A percentile compares a stretch with the other conserved stretches of the same genome.
phyloP scores from a whole-genome alignment of 2,329 filamentous ascomycete species.

The Harringtonia lauricola region DNA sequence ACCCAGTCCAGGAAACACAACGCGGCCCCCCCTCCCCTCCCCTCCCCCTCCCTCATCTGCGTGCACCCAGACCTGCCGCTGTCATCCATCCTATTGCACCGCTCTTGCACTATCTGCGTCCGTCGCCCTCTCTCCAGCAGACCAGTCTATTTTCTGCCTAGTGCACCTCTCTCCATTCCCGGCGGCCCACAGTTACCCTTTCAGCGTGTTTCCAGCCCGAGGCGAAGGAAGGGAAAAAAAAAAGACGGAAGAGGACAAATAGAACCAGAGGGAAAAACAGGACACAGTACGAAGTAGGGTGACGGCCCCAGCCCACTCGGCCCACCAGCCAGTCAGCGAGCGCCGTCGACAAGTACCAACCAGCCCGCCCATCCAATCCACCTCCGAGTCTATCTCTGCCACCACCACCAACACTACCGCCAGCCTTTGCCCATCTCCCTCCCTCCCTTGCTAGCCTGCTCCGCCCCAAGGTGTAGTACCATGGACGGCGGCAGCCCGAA shows the following conservation, averaged over 20 bases:
- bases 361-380: not conserved
- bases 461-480: constrained; percentile 20
- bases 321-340: too few relatives aligned
- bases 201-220: constrained; percentile 1
- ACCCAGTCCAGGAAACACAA: too few relatives aligned
- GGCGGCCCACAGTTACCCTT: constrained; percentile 14
- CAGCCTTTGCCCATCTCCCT: not conserved
- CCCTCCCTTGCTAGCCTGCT: constrained; percentile 3
- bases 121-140: constrained; percentile 1
- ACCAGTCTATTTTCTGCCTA: constrained; percentile 5
- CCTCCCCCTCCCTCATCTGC: not conserved
- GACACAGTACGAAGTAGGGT: not conserved
- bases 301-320: too few relatives aligned
- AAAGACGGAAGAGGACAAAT: not conserved
- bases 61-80: not conserved
- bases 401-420: not conserved
- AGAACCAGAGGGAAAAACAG: not conserved
- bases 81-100: not conserved
- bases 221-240: not conserved
- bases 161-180: constrained; percentile 8
- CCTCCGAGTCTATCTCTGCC: not conserved
- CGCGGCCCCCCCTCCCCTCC: too few relatives aligned
- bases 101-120: constrained; percentile 4
- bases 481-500: constrained; percentile 29
- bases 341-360: too few relatives aligned